Evolutionary conservation across 148 eudicot species (phyloP), one percentile per base, ranked within the genome.

Genomic region (Vaccinium vitisidaea): DNA sequence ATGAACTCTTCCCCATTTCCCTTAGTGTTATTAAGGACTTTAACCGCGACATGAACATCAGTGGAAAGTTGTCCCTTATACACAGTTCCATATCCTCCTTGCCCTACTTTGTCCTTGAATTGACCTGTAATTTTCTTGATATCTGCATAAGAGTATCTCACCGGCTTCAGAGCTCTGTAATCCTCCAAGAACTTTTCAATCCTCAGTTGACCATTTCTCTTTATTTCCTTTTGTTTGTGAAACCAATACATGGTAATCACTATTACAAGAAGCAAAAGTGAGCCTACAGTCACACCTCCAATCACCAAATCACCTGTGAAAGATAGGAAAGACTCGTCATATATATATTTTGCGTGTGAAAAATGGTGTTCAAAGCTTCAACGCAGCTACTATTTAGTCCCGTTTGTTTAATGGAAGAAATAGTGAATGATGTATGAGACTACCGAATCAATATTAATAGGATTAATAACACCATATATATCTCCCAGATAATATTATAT

Each of bases 31-130:
- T 85, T 83, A 27, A 88, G 86, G 12, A 88, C 75, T 49, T 88
- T 88, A 1, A 88, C 90, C 0, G 88, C 88, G 7, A 88, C 86
- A 39, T 63, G 55, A 46, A 88, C 84, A 32, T 88, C 90, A 58
- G 48, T 63, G 19, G 88, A 85, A 27, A 88, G 85, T 36, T 83
- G 52, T 12, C 90, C 90, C 81, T 58, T 70, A 61, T 30, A 87
- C 25, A 87, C 85, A 6, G 85, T 54, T 54, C 87, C 89, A 43
- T 76, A 87, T 8, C 83, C 89, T 52, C 87, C 85, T 69, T 84
- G 79, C 5, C 87, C 87, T 10, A 87, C 4, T 73, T 78, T 78
- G 63, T 82, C 58, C 27, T 36, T 67, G 8, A 84, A 78, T 1
- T 52, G 39, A 65, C 48, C 67, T 27, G 89, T 85, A 2, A 87